Evolutionary conservation across 2,329 filamentous ascomycete genomes (phyloP), one percentile per base, ranked within the genome.

Genomic region (Fusarium sp.): DNA sequence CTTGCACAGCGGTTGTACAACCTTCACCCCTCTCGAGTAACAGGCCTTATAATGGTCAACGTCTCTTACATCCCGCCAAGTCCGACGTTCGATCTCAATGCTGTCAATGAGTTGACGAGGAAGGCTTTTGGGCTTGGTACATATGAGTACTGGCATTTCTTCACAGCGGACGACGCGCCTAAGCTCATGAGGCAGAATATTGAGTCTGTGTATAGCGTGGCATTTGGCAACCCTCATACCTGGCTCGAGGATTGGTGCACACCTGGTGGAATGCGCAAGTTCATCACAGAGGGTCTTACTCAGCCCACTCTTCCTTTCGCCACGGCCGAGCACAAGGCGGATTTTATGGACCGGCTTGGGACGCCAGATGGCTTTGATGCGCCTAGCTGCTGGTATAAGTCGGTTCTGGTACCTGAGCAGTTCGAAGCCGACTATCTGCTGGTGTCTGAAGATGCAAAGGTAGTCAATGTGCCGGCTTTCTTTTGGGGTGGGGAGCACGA

Each of bases 131-230:
- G 83, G 10, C 77, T 78, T 46, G 74, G 78, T 3, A 29, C 75
- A 2, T 79, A 76, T 42, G 74, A 77, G 29, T 86, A 86, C 76
- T 85, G 83, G 82, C 71, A 82, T 55, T 78, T 85, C 29, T 82
- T 85, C 69, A 76, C 75, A 1, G 75, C 79, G 1, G 72, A 77
- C 0, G 81, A 84, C 36, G 81, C 78, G 2, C 68, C 77, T 1
- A 69, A 70, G 1, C 42, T 84, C n/a, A 72, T 85, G 29, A 73
- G 77, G 6, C 62, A 69, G 27, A 78, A 83, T 58, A 63, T 81
- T 0, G 81, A 83, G 27, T 78, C 77, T 14, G 56, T 79, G 5
- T 83, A 78, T 65, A 59, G 73, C 27, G 75, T 68, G 3, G 63
- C 77, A 36, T 80, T 83, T 62, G 76, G 77, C 8, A 73, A 76